These are phyloP conservation scores for Alloteropsis semialata DNA, from an alignment of 176 grass and related monocot species.

Conservation along the genomic window DNA sequence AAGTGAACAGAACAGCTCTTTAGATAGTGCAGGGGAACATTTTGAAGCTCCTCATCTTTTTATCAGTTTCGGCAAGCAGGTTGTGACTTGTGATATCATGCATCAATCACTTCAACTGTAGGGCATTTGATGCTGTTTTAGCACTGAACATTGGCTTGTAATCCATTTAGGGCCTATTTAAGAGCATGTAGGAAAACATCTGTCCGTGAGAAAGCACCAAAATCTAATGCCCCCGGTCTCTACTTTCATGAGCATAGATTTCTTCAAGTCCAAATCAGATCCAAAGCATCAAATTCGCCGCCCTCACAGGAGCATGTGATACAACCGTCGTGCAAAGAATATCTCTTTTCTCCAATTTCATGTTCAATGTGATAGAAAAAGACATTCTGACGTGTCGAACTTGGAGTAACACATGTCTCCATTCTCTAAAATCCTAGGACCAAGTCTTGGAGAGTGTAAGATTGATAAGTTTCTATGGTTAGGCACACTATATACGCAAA, in stretches of 20 bases:
- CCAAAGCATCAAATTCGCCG: slow-evolving; percentile 44
- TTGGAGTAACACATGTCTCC: background rate
- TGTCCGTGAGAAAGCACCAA: slow-evolving; percentile 16
- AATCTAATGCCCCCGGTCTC: slow-evolving; percentile 53
- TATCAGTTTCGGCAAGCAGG: slow-evolving; percentile 29
- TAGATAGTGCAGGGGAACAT: slow-evolving; percentile 31
- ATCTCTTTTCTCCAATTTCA: slow-evolving; percentile 1
- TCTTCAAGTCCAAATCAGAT: slow-evolving; percentile 49
- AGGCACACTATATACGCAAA: background rate
- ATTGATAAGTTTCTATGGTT: background rate
- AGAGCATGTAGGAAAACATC: background rate
- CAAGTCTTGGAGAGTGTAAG: background rate
- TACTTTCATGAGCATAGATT: slow-evolving; percentile 37
- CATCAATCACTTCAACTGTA: slow-evolving; percentile 29
- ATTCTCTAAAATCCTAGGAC: background rate
- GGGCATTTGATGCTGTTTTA: slow-evolving; percentile 45
- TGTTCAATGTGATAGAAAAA: slow-evolving; percentile 26
- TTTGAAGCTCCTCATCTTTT: slow-evolving; percentile 5
- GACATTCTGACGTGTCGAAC: slow-evolving; percentile 4
- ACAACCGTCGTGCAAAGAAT: background rate
- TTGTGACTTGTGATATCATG: slow-evolving; percentile 8
- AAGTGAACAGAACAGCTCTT: slow-evolving; percentile 29
- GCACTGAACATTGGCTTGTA: slow-evolving; percentile 17
- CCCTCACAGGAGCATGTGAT: slow-evolving; percentile 29
- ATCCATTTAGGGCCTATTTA: background rate